phyloP scores from a whole-genome alignment of 2,329 filamentous ascomycete genomes.

The Acrodontium crateriforme region DNA sequence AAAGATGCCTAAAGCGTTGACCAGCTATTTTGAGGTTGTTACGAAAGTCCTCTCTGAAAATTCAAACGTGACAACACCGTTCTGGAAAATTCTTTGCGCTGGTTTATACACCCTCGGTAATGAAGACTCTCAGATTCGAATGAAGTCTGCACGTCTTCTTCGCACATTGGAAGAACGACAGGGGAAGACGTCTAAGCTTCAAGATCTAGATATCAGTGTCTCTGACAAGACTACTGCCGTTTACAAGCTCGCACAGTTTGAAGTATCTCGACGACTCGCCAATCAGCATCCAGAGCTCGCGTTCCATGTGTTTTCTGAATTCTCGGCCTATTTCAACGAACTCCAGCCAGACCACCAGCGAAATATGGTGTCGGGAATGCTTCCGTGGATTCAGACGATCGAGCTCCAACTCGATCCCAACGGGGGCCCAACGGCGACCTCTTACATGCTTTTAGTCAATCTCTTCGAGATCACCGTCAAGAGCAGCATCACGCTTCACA shows the following conservation, averaged over 20 bases:
- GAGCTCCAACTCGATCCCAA: conserved; percentile 86
- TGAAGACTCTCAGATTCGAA: conserved; percentile 75
- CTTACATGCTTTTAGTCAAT: conserved; percentile 90
- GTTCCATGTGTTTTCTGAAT: conserved; percentile 91
- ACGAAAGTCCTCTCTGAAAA: conserved; percentile 65
- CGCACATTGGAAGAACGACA: conserved; percentile 72
- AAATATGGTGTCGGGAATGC: conserved; percentile 84
- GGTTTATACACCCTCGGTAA: conserved; percentile 89
- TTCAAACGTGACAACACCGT: conserved; percentile 67
- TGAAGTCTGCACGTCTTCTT: conserved; percentile 72
- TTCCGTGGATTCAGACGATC: conserved; percentile 93
- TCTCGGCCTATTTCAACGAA: conserved; percentile 83
- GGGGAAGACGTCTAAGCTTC: conserved; percentile 74
- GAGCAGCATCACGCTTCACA: conserved; percentile 74
- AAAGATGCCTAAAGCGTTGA: conserved; percentile 59
- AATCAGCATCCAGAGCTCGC: conserved; percentile 80
- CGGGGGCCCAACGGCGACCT: conserved; percentile 76
- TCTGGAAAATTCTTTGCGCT: conserved; percentile 81
- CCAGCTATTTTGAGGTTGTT: conserved; percentile 91
- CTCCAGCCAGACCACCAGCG: conserved; percentile 70
- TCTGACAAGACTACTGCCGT: conserved; percentile 97
- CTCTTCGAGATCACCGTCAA: conserved; percentile 93
- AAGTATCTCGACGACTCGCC: conserved; percentile 81
- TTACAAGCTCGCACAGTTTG: conserved; percentile 94
- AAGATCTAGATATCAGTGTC: conserved; percentile 96